A percentile compares a stretch with the other conserved stretches of the same genome.
Conservation (phyloP, 306 rosid species). For the Mimosa bimucronata region DNA sequence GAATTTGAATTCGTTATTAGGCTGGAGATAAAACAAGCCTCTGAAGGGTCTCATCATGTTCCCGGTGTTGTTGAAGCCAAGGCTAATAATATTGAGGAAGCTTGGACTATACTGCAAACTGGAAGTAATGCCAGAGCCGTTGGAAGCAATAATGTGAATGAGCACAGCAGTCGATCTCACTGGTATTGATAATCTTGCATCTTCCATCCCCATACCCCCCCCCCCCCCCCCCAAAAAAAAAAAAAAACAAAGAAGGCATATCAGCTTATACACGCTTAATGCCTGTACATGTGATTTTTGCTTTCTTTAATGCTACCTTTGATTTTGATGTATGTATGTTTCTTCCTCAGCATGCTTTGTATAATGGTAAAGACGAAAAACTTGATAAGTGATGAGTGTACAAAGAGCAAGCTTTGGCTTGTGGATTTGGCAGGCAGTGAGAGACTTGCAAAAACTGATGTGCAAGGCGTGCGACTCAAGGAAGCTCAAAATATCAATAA, state of each 20-base stretch:
- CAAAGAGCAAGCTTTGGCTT: conserved; percentile 93
- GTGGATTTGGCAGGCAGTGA: conserved; percentile 96
- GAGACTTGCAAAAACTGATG: conserved; percentile 89
- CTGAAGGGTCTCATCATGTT: conserved; percentile 79
- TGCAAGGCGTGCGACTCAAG: conserved; percentile 80
- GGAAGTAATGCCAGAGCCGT: conserved; percentile 89
- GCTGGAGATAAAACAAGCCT: conserved; percentile 85
- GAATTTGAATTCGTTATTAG: conserved; percentile 43
- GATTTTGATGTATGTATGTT: conserved; percentile 15
- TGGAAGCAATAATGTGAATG: conserved; percentile 87
- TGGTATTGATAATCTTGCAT: too few relatives aligned
- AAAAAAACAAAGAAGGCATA: too few relatives aligned
- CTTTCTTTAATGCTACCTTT: background rate
- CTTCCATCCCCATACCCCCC: too few relatives aligned
- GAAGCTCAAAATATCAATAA: conserved; percentile 89
- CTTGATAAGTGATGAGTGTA: conserved; percentile 72
- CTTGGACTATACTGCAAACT: conserved; percentile 72
- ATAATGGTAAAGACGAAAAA: conserved; percentile 78
- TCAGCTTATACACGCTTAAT: background rate
- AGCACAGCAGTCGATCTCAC: conserved; percentile 93
- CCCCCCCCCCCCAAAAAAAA: too few relatives aligned
- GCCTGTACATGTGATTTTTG: conserved; percentile 19
- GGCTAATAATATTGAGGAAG: conserved; percentile 65
- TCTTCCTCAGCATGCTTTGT: conserved; percentile 71
- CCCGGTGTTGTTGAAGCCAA: conserved; percentile 83